phyloP scores from a whole-genome alignment of 768 basidiomycete species.

The Suillus subluteus region DNA sequence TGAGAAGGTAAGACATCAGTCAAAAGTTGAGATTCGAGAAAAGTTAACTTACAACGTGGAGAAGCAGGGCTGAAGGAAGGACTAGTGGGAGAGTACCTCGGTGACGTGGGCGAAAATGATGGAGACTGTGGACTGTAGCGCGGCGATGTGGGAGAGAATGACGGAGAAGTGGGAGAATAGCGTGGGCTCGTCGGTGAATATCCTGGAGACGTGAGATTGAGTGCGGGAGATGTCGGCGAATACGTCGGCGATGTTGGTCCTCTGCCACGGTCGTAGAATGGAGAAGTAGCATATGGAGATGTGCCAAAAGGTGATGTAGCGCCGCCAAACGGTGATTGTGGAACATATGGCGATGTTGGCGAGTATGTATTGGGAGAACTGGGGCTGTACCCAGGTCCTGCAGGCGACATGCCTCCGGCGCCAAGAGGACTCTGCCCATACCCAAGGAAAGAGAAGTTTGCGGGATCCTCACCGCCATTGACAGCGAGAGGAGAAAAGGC shows the following conservation, averaged over 20 bases:
- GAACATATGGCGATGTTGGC: conserved; percentile 88
- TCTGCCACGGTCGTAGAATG: conserved; percentile 72
- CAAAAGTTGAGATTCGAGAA: neutral
- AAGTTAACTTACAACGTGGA: conserved; percentile 70
- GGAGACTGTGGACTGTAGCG: conserved; percentile 89
- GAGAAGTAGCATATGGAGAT: conserved; percentile 84
- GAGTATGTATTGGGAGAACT: conserved; percentile 90
- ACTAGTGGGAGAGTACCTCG: conserved; percentile 86
- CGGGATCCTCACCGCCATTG: conserved; percentile 81
- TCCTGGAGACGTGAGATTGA: conserved; percentile 80
- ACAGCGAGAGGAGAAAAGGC: conserved; percentile 95
- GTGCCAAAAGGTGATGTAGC: conserved; percentile 83
- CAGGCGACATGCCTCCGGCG: conserved; percentile 88
- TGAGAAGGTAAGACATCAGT: conserved; percentile 30
- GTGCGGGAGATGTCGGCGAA: conserved; percentile 85
- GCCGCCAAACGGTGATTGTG: conserved; percentile 82
- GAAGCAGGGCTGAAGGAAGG: conserved; percentile 94
- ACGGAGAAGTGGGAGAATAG: conserved; percentile 85
- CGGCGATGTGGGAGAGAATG: conserved; percentile 85
- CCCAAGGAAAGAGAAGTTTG: conserved; percentile 71
- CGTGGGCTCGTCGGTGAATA: conserved; percentile 71
- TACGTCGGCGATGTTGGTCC: conserved; percentile 80
- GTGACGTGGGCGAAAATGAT: conserved; percentile 88
- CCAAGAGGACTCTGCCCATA: conserved; percentile 88
- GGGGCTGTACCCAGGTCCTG: conserved; percentile 85